phyloP scores from a whole-genome alignment of 805 yeast species.

The Candida multigemmis region DNA sequence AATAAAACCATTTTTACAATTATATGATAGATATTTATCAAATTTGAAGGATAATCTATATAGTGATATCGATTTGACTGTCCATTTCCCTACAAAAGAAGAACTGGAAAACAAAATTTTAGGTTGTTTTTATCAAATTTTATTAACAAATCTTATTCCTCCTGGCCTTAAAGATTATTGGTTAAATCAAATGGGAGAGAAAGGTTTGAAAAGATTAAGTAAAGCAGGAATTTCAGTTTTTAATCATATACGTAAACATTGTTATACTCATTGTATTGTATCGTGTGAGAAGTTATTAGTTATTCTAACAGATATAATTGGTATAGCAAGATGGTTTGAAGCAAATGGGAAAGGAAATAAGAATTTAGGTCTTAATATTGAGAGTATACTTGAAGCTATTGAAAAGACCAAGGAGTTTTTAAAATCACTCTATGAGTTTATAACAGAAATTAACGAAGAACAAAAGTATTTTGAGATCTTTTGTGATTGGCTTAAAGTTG shows the following conservation, averaged over 20 bases:
- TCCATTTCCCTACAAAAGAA: slow-evolving; percentile 11
- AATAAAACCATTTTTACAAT: slow-evolving; percentile 13
- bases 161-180: slow-evolving; percentile 47
- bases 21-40: slow-evolving; percentile 22
- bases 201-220: slow-evolving; percentile 51
- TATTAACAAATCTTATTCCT: slow-evolving; percentile 48
- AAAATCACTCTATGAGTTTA: slow-evolving; percentile 23
- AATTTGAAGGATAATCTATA: slow-evolving; percentile 20
- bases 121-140: slow-evolving; percentile 29
- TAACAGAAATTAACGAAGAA: slow-evolving; percentile 38
- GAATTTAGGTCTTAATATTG: slow-evolving; percentile 4
- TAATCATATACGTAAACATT: slow-evolving; percentile 37
- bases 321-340: slow-evolving; percentile 27
- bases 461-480: slow-evolving; percentile 37
- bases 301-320: slow-evolving; percentile 31
- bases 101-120: slow-evolving; percentile 9
- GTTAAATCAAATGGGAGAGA: slow-evolving; percentile 56
- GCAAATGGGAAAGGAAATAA: slow-evolving; percentile 5
- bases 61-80: no score
- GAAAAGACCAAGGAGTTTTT: slow-evolving; percentile 12
- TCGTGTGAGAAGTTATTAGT: slow-evolving; percentile 48
- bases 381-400: slow-evolving; percentile 3
- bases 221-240: slow-evolving; percentile 41
- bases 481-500: slow-evolving; percentile 33
- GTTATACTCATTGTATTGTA: slow-evolving; percentile 44